phyloP scores from a whole-genome alignment of 2,329 filamentous ascomycete genomes.

The Cladosporium sp. region DNA sequence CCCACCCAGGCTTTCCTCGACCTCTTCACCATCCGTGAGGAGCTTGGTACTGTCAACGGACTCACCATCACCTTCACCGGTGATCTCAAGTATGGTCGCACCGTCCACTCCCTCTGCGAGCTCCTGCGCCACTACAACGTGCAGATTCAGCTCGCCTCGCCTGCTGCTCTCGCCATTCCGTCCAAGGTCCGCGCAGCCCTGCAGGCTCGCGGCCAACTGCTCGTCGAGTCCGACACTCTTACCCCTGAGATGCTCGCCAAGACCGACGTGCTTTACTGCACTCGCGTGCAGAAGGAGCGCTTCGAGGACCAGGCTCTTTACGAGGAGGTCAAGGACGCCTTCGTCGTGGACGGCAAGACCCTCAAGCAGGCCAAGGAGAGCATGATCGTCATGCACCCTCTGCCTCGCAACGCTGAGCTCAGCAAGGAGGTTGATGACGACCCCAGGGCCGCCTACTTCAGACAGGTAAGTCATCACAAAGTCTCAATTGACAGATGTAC shows the following conservation, averaged over 20 bases:
- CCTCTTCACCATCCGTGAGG: constrained; percentile 97
- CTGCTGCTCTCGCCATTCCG: constrained; percentile 75
- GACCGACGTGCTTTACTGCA: constrained; percentile 95
- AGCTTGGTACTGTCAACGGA: constrained; percentile 91
- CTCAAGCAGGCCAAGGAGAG: constrained; percentile 87
- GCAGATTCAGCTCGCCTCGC: constrained; percentile 86
- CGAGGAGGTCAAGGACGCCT: constrained; percentile 82
- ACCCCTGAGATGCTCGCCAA: constrained; percentile 83
- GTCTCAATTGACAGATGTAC: neutral
- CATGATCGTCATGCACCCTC: constrained; percentile 93
- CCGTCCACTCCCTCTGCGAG: constrained; percentile 93
- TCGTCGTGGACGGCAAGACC: constrained; percentile 86
- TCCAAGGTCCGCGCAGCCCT: constrained; percentile 71
- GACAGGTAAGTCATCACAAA: constrained; percentile 73
- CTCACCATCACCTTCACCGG: constrained; percentile 95
- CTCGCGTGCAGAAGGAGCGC: constrained; percentile 92
- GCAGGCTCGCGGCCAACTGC: constrained; percentile 71
- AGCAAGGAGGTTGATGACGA: constrained; percentile 97
- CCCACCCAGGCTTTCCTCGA: constrained; percentile 97
- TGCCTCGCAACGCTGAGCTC: constrained; percentile 91
- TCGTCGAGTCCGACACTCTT: constrained; percentile 72
- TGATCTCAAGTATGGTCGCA: constrained; percentile 88
- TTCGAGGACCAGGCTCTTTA: constrained; percentile 81
- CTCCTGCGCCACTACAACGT: constrained; percentile 95
- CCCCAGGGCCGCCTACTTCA: constrained; percentile 93